Conservation (phyloP, 2,329 filamentous ascomycete species). For the Cladosporium velox region DNA sequence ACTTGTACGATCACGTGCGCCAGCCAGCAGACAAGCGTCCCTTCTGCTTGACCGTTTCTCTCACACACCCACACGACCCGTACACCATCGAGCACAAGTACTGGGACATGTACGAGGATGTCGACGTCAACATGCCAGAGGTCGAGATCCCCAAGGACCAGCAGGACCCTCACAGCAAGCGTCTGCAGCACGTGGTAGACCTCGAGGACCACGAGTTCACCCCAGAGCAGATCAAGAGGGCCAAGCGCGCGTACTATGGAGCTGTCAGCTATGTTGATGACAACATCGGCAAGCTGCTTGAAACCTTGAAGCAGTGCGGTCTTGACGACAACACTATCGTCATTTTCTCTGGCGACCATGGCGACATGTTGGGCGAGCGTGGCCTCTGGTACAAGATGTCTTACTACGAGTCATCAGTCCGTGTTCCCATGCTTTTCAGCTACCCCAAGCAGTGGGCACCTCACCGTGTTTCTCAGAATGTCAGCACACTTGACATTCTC, state of each 20-base stretch:
- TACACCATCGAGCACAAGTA: slow-evolving; percentile 93
- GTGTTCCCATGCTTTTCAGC: slow-evolving; percentile 84
- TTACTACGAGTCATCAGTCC: slow-evolving; percentile 88
- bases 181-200: slow-evolving; percentile 82
- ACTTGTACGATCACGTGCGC: slow-evolving; percentile 87
- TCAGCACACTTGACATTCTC: slow-evolving; percentile 87
- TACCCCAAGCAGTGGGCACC: slow-evolving; percentile 74
- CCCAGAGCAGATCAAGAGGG: slow-evolving; percentile 81
- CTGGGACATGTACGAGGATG: slow-evolving; percentile 87
- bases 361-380: slow-evolving; percentile 92
- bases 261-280: slow-evolving; percentile 93
- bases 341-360: slow-evolving; percentile 90
- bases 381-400: slow-evolving; percentile 98
- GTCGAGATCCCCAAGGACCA: slow-evolving; percentile 77
- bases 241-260: slow-evolving; percentile 86
- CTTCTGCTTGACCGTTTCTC: slow-evolving; percentile 86
- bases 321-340: slow-evolving; percentile 85
- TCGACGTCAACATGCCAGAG: slow-evolving; percentile 82
- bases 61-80: slow-evolving; percentile 92
- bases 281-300: slow-evolving; percentile 80
- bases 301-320: slow-evolving; percentile 74
- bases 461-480: slow-evolving; percentile 76
- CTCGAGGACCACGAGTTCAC: slow-evolving; percentile 81
- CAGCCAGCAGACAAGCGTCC: slow-evolving; percentile 71
- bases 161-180: slow-evolving; percentile 83